phyloP scores from a whole-genome alignment of 768 basidiomycete species.

The Tubosaeta brunneosetosa region DNA sequence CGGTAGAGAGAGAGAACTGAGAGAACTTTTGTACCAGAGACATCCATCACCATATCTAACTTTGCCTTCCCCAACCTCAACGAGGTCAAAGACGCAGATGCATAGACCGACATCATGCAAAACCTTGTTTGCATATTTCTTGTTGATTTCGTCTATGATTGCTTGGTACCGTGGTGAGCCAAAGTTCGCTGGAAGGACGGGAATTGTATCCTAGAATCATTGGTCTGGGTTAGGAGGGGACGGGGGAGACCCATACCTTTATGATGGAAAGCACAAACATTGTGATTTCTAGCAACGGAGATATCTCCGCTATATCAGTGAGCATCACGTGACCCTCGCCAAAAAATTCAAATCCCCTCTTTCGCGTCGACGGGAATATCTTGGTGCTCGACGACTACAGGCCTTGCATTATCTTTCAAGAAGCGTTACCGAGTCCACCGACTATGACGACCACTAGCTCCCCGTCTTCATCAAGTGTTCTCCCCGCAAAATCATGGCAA shows the following conservation, averaged over 20 bases:
- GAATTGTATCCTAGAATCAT: slow-evolving; percentile 72
- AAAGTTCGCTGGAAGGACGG: slow-evolving; percentile 86
- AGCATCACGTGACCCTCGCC: slow-evolving; percentile 13
- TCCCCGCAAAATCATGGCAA: slow-evolving; percentile 76
- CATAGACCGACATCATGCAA: slow-evolving; percentile 90
- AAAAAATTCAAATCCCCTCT: slow-evolving; percentile 4
- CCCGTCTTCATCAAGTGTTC: slow-evolving; percentile 33
- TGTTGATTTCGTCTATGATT: slow-evolving; percentile 82
- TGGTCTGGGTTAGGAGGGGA: background rate
- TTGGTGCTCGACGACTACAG: background rate
- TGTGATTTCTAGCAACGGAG: background rate
- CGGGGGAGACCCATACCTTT: slow-evolving; percentile 26
- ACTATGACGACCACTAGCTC: slow-evolving; percentile 18
- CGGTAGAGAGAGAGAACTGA: background rate
- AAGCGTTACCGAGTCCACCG: slow-evolving; percentile 13
- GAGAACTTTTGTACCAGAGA: slow-evolving; percentile 86
- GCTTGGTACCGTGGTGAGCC: slow-evolving; percentile 73
- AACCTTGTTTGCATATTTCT: slow-evolving; percentile 91
- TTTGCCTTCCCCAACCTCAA: slow-evolving; percentile 84
- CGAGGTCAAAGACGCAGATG: slow-evolving; percentile 83
- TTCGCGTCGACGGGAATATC: background rate
- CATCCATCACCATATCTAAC: slow-evolving; percentile 93
- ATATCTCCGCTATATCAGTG: too few species aligned
- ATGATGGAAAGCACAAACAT: slow-evolving; percentile 49
- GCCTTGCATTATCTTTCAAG: background rate